Conservation (phyloP, 257 asterid genomes). For the Jaltomata sinuosa region DNA sequence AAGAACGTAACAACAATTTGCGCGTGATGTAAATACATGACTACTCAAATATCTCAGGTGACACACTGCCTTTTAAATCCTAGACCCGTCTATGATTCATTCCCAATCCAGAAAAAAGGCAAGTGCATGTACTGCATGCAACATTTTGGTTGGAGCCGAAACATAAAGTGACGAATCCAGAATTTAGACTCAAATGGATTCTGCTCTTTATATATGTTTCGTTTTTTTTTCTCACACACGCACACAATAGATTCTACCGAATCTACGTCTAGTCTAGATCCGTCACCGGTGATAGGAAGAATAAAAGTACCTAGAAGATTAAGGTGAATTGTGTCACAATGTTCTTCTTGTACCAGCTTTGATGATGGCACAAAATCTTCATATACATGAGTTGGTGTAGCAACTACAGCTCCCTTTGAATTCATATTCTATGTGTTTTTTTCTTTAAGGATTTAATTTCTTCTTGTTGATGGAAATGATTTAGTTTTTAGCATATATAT, state of each 20-base stretch:
- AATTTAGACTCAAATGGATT: background rate
- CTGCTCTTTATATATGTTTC: background rate
- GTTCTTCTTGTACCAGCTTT: constrained; percentile 41
- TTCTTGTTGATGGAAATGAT: background rate
- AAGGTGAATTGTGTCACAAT: constrained; percentile 42
- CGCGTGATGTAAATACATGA: background rate
- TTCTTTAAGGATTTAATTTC: background rate
- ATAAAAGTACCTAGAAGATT: constrained; percentile 40
- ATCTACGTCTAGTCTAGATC: background rate
- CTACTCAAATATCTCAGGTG: background rate
- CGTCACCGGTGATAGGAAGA: background rate
- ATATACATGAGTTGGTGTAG: constrained; percentile 4
- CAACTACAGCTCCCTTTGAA: constrained; percentile 15
- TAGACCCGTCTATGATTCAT: background rate
- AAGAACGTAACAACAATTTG: background rate
- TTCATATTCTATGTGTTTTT: constrained; percentile 13
- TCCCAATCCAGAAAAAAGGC: background rate
- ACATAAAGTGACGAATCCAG: background rate
- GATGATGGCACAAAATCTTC: constrained; percentile 42
- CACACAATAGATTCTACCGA: background rate
- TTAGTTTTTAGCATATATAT: background rate
- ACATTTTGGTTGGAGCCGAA: background rate
- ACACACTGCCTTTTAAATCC: background rate
- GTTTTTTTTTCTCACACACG: background rate
- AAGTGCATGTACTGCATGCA: background rate